A percentile compares a stretch with the other conserved stretches of the same genome.
phyloP scores from a whole-genome alignment of 2,329 filamentous ascomycete genomes.

The Zelopaecilomyces penicillatus region DNA sequence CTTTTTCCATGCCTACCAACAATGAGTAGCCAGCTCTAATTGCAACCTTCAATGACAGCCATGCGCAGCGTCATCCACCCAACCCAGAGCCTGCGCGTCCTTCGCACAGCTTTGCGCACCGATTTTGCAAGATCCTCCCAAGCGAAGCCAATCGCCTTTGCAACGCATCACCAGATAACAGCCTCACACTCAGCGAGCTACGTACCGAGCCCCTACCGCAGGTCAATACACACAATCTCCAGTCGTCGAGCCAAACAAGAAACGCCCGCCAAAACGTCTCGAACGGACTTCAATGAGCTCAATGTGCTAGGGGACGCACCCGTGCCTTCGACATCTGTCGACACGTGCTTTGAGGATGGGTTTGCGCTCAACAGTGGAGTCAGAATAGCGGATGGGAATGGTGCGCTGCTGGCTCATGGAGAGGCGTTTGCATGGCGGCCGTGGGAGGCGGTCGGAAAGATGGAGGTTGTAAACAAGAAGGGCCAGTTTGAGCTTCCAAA shows the following conservation, averaged over 20 bases:
- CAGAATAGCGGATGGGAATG: constrained; percentile 58
- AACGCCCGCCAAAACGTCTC: constrained; percentile 25
- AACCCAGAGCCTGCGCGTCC: constrained; percentile 12
- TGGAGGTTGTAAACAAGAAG: constrained; percentile 59
- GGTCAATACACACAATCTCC: constrained; percentile 11
- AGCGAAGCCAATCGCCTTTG: background rate
- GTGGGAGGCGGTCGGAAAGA: constrained; percentile 49
- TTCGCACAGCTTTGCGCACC: constrained; percentile 12
- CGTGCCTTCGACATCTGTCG: constrained; percentile 71
- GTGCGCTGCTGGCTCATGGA: constrained; percentile 71
- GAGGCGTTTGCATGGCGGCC: constrained; percentile 87
- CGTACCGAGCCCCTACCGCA: background rate
- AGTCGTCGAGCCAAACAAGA: constrained; percentile 11
- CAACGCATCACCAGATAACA: background rate
- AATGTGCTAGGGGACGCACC: constrained; percentile 73
- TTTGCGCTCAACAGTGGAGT: constrained; percentile 81
- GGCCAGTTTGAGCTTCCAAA: constrained; percentile 72
- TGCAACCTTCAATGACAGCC: background rate
- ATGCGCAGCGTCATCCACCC: constrained; percentile 15
- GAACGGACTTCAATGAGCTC: constrained; percentile 61
- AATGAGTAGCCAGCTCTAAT: background rate
- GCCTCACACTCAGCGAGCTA: background rate
- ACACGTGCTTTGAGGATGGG: constrained; percentile 72
- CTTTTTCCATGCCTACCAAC: background rate
- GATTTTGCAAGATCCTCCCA: background rate